A percentile compares a stretch with the other conserved stretches of the same genome.
Conservation (phyloP, 805 yeast species). For the Yarrowia bubula region DNA sequence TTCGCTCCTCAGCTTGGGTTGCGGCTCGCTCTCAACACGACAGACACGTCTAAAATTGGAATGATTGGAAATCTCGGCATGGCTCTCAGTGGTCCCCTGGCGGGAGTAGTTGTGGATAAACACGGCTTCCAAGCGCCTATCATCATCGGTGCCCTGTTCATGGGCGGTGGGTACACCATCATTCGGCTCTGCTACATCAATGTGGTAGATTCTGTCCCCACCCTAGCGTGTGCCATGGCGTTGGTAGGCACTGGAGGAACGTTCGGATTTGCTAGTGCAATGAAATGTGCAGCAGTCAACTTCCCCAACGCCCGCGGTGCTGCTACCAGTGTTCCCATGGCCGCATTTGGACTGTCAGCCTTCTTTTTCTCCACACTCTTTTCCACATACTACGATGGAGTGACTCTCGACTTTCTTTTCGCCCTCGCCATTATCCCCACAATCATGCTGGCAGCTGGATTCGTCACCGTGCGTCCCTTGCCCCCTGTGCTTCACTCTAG, state of each 20-base stretch:
- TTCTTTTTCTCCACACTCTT: constrained; percentile 61
- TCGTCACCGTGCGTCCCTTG: constrained; percentile 29
- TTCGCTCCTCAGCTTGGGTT: constrained; percentile 74
- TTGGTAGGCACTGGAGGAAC: constrained; percentile 71
- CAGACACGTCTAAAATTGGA: constrained; percentile 63
- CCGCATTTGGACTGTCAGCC: constrained; percentile 42
- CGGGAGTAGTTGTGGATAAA: constrained; percentile 63
- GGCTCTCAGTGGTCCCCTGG: constrained; percentile 64
- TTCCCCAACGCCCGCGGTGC: constrained; percentile 49
- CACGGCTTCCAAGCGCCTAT: constrained; percentile 48
- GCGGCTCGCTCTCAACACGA: constrained; percentile 55
- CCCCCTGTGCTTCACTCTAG: constrained; percentile 3
- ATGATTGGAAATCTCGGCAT: constrained; percentile 65
- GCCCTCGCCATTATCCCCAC: constrained; percentile 44
- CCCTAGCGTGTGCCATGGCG: constrained; percentile 48
- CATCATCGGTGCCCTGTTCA: constrained; percentile 1
- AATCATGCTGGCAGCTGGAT: constrained; percentile 45
- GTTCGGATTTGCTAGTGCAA: constrained; percentile 58
- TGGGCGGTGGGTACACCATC: constrained; percentile 35
- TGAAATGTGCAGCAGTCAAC: constrained; percentile 70
- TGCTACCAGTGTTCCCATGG: constrained; percentile 23
- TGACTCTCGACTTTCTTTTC: constrained; percentile 55
- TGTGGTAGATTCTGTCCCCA: constrained; percentile 40
- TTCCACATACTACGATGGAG: constrained; percentile 52
- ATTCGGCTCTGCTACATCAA: constrained; percentile 52